phyloP scores from a whole-genome alignment of 2,329 filamentous ascomycete genomes.

The Botryotinia calthae region DNA sequence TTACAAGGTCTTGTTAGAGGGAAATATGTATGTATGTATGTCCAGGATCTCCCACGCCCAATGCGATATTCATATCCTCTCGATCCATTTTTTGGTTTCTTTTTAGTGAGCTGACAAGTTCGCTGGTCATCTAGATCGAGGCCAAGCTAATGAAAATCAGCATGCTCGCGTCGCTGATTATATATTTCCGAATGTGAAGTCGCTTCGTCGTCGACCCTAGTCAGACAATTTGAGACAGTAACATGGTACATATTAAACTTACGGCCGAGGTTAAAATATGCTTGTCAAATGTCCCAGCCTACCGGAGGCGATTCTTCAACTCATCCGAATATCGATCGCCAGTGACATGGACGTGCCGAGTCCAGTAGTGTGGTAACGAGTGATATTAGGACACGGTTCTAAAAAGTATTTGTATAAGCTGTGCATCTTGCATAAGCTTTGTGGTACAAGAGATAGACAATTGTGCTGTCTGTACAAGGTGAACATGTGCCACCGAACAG shows the following conservation, averaged over 20 bases:
- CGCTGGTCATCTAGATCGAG: neutral
- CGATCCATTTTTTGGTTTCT: neutral
- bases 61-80: neutral
- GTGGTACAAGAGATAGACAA: neutral
- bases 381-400: neutral
- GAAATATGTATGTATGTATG: neutral
- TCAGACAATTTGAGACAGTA: neutral
- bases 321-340: neutral
- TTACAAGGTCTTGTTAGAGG: neutral
- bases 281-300: neutral
- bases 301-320: neutral
- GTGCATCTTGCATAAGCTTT: neutral
- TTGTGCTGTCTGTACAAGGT: neutral
- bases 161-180: neutral
- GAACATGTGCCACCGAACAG: neutral
- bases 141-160: neutral
- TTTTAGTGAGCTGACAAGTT: neutral
- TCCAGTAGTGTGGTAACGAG: neutral
- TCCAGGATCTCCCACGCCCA: neutral
- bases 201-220: neutral
- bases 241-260: neutral
- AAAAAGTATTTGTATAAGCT: neutral
- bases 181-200: neutral
- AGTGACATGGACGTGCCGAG: neutral
- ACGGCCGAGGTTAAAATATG: neutral